Evolutionary conservation across 2,329 filamentous ascomycete species (phyloP).

Genomic region (Periconia macrospinosa): DNA sequence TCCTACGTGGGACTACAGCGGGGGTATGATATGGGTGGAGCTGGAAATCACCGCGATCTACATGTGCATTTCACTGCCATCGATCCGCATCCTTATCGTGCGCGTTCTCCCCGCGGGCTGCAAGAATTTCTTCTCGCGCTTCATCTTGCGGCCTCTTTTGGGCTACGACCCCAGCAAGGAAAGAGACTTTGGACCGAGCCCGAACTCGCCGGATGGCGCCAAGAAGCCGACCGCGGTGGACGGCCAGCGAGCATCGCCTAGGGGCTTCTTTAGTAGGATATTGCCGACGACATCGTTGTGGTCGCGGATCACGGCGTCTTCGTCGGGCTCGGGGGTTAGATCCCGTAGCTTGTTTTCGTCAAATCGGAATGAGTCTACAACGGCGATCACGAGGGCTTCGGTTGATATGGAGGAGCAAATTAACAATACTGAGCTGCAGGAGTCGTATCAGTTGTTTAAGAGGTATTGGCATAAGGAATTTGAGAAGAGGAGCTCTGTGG

Average conservation of each 20-base stretch:
- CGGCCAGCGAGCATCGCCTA: too few relatives aligned
- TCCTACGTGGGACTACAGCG: slow-evolving; percentile 30
- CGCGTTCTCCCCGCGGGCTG: slow-evolving; percentile 11
- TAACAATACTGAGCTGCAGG: not conserved
- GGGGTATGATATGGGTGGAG: slow-evolving; percentile 26
- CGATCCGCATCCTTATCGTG: slow-evolving; percentile 22
- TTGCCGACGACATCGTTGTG: not conserved
- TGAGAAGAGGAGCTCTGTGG: too few relatives aligned
- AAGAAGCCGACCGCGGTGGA: too few relatives aligned
- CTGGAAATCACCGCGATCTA: slow-evolving; percentile 25
- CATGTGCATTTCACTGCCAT: slow-evolving; percentile 26
- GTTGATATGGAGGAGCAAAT: not conserved
- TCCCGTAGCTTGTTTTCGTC: not conserved
- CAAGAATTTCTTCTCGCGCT: slow-evolving; percentile 1
- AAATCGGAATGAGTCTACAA: not conserved
- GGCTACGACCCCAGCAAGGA: not conserved
- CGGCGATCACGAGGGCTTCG: not conserved
- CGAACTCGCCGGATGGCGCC: not conserved
- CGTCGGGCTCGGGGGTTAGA: too few relatives aligned
- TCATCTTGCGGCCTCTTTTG: not conserved
- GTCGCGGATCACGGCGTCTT: not conserved
- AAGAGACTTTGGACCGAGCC: not conserved
- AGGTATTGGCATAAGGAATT: not conserved
- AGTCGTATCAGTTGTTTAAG: not conserved
- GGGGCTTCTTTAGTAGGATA: not conserved